These are phyloP conservation scores for Teratosphaeria gauchensis DNA, from an alignment of 2,329 filamentous ascomycete genomes.

Conservation along the genomic window DNA sequence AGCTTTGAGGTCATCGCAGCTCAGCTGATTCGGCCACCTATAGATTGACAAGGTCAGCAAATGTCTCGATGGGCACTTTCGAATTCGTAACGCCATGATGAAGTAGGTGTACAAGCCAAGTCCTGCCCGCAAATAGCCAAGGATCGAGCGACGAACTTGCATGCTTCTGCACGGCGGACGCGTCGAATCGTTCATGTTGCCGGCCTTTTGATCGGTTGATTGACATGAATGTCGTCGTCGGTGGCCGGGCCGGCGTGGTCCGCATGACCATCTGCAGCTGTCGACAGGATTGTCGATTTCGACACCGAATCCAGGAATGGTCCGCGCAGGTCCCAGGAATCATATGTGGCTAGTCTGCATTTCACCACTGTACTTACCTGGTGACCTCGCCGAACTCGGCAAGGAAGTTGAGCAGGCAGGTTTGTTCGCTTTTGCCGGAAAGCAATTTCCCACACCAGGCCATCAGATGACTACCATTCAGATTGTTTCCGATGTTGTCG, in stretches of 20 bases:
- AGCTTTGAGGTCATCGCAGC: not conserved
- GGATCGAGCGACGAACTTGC: not conserved
- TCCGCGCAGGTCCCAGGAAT: too few relatives aligned
- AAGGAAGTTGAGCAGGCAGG: not conserved
- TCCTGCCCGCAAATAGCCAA: not conserved
- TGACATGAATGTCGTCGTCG: not conserved
- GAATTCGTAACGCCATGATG: not conserved
- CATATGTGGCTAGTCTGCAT: not conserved
- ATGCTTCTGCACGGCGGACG: not conserved
- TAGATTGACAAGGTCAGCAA: not conserved
- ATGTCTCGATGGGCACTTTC: not conserved
- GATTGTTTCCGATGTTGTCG: not conserved
- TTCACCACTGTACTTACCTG: not conserved
- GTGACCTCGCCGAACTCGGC: not conserved
- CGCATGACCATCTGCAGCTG: not conserved
- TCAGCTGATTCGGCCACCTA: not conserved
- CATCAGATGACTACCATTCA: not conserved
- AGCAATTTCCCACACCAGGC: not conserved
- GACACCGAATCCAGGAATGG: too few relatives aligned
- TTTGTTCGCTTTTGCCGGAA: not conserved
- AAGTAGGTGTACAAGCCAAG: too few relatives aligned
- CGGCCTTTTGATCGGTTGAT: not conserved
- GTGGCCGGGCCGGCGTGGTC: not conserved
- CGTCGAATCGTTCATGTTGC: not conserved
- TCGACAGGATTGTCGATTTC: not conserved